These are phyloP conservation scores for Pyrenophora seminiperda DNA, from an alignment of 2,329 filamentous ascomycete species.

Conservation along the genomic window DNA sequence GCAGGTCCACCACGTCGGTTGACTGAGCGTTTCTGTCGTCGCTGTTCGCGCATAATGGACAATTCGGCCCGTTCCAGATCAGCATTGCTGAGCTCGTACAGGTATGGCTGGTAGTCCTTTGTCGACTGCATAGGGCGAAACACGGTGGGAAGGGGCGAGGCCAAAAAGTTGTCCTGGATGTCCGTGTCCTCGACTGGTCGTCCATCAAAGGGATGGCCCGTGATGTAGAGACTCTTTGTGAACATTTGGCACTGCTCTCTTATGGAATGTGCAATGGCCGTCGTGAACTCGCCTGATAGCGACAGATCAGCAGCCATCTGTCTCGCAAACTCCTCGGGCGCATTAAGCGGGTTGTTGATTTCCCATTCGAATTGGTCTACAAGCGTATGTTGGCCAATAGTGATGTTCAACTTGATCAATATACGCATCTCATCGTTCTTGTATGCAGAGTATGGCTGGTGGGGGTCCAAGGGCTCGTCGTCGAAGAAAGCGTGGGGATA, in stretches of 20 bases:
- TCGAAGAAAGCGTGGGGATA: constrained; percentile 90
- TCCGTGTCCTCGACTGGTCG: constrained; percentile 91
- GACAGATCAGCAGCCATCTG: constrained; percentile 90
- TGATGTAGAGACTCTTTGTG: constrained; percentile 88
- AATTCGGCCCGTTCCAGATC: constrained; percentile 90
- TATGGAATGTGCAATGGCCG: constrained; percentile 96
- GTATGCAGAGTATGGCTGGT: constrained; percentile 88
- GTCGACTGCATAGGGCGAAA: constrained; percentile 91
- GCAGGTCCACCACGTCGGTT: constrained; percentile 91
- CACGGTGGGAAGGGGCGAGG: constrained; percentile 78
- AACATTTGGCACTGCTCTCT: constrained; percentile 95
- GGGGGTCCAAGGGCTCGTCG: constrained; percentile 87
- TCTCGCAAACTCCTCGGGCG: constrained; percentile 89
- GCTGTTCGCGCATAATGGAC: constrained; percentile 90
- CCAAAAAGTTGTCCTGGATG: constrained; percentile 81
- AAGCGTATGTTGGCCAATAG: constrained; percentile 90
- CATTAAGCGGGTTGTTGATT: constrained; percentile 92
- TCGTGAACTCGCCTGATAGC: constrained; percentile 92
- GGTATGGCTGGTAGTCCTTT: constrained; percentile 90
- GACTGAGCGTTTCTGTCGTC: constrained; percentile 92
- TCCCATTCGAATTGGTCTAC: constrained; percentile 99
- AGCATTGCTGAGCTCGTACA: constrained; percentile 90
- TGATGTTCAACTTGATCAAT: constrained; percentile 94
- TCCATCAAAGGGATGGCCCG: constrained; percentile 94
- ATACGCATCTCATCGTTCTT: constrained; percentile 99